Percentiles rank a stretch among this genome's conserved stretches.
phyloP scores from a whole-genome alignment of 768 basidiomycete species.

The Suillus fuscotomentosus region DNA sequence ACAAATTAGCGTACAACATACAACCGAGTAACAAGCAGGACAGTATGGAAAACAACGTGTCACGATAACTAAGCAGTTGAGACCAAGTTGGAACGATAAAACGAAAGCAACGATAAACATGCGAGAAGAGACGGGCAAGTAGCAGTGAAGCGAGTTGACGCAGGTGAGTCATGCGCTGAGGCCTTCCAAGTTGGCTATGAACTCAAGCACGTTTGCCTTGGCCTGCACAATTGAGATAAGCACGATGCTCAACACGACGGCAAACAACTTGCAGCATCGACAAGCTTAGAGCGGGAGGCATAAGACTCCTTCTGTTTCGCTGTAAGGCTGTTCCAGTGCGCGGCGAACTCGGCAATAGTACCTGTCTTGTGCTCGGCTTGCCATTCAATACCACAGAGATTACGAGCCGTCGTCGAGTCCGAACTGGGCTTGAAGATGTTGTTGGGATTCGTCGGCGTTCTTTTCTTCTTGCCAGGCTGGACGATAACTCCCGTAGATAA shows the following conservation, averaged over 20 bases:
- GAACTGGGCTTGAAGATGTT: not conserved
- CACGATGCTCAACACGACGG: not conserved
- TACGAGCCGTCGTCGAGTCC: not conserved
- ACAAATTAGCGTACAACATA: not conserved
- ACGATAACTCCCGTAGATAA: not conserved
- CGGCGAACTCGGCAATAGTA: not conserved
- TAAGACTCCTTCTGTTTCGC: not conserved
- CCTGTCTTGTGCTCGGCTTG: conserved; percentile 1
- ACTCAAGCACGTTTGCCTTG: not conserved
- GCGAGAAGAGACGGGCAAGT: not conserved
- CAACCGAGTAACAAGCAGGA: not conserved
- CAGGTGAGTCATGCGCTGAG: not conserved
- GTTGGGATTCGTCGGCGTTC: not conserved
- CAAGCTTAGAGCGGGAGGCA: not conserved
- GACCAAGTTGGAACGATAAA: not conserved
- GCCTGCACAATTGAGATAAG: not conserved
- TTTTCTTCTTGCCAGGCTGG: not conserved
- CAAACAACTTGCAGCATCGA: not conserved
- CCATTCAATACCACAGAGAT: not conserved
- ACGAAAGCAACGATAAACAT: not conserved
- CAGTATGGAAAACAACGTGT: not conserved
- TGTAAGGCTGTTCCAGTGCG: not conserved
- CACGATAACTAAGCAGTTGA: not conserved
- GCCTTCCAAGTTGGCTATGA: not conserved
- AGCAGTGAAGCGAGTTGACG: too few species aligned